Evolutionary conservation across 257 asterid genomes (phyloP).

Genomic region (Cordia subcordata): DNA sequence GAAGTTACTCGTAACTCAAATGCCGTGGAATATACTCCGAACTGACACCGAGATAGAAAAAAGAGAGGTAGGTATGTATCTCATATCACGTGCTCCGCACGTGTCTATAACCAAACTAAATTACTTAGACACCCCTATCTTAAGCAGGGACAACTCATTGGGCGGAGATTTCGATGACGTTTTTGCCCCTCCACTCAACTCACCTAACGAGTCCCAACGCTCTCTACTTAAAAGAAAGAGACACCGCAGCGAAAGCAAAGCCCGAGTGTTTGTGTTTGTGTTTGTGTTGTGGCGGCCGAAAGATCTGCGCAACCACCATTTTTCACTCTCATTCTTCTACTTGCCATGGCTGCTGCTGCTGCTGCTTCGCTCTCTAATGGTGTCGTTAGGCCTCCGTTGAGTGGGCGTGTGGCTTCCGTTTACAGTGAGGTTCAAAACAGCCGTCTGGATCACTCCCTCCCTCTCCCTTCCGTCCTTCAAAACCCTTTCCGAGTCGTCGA

Average conservation of each 20-base stretch:
- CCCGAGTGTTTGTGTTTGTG: too few relatives aligned
- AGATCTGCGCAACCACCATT: slow-evolving; percentile 1
- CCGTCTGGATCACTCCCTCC: slow-evolving; percentile 82
- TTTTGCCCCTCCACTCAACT: background rate
- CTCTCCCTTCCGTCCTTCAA: slow-evolving; percentile 76
- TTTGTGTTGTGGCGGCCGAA: too few relatives aligned
- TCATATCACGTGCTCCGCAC: too few relatives aligned
- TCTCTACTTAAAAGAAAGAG: background rate
- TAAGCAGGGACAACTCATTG: background rate
- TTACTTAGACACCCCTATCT: background rate
- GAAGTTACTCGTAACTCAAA: too few relatives aligned
- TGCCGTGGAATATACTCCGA: too few relatives aligned
- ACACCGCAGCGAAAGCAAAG: background rate
- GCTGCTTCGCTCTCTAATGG: slow-evolving; percentile 31
- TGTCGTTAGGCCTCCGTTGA: slow-evolving; percentile 22
- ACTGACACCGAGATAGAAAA: too few relatives aligned
- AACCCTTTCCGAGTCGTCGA: slow-evolving; percentile 64
- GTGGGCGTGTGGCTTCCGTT: slow-evolving; percentile 53
- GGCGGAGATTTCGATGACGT: background rate
- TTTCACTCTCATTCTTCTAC: background rate
- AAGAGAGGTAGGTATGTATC: too few relatives aligned
- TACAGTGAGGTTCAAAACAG: slow-evolving; percentile 91
- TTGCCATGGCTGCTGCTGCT: slow-evolving; percentile 35
- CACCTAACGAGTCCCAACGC: background rate
- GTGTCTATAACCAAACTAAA: too few relatives aligned